phyloP scores from a whole-genome alignment of 1,284 basidiomycete species.

The Phellopilus nigrolimitatus region DNA sequence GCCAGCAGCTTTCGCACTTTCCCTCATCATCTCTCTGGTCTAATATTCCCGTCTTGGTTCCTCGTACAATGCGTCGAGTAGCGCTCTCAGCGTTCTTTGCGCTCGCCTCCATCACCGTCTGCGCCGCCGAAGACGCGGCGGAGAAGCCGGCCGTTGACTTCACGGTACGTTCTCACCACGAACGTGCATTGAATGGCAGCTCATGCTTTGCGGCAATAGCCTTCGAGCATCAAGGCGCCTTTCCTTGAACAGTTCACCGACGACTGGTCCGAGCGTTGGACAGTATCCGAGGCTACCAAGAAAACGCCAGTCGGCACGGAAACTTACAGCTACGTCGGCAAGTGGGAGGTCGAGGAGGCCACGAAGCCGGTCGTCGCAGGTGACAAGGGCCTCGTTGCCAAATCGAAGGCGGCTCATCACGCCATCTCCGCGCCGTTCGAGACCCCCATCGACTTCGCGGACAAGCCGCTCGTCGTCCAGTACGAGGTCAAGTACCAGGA shows the following conservation, averaged over 20 bases:
- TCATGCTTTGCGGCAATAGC: constrained; percentile 42
- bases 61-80: constrained; percentile 82
- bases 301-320: constrained; percentile 91
- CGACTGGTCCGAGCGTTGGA: constrained; percentile 91
- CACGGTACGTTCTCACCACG: constrained; percentile 51
- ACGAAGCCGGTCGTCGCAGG: constrained; percentile 67
- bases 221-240: constrained; percentile 81
- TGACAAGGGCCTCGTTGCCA: constrained; percentile 88
- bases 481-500: constrained; percentile 99
- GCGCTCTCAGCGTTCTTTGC: constrained; percentile 68
- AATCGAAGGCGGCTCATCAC: constrained; percentile 91
- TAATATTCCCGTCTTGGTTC: constrained; percentile 42
- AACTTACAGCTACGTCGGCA: constrained; percentile 94
- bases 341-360: constrained; percentile 95
- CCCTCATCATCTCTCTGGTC: constrained; percentile 27
- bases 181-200: constrained; percentile 7
- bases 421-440: constrained; percentile 94
- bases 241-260: constrained; percentile 98
- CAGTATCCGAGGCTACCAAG: constrained; percentile 94
- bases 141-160: constrained; percentile 64
- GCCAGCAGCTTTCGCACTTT: constrained; percentile 30
- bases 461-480: constrained; percentile 91
- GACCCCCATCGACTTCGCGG: constrained; percentile 75
- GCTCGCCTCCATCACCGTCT: constrained; percentile 54
- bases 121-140: constrained; percentile 34